Conservation (phyloP, 306 rosid genomes). For the Luffa aegyptiaca region DNA sequence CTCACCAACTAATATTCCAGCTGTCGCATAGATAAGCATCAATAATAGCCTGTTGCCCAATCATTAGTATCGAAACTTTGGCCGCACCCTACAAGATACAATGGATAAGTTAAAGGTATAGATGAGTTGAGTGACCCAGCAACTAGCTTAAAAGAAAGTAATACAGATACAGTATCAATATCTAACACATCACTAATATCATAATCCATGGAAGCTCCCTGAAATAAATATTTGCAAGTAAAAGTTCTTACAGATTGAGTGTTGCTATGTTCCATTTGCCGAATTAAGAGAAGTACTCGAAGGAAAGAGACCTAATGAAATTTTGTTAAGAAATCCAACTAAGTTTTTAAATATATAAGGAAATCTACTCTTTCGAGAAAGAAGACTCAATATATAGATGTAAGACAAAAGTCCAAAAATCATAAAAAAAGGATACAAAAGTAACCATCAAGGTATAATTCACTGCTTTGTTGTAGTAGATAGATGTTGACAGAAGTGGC, state of each 20-base stretch:
- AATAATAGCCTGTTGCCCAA: constrained; percentile 98
- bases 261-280: constrained; percentile 99
- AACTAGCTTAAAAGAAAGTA: background rate
- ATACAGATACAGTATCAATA: background rate
- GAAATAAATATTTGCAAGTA: constrained; percentile 1
- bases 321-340: constrained; percentile 40
- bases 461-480: constrained; percentile 92
- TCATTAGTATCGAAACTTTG: constrained; percentile 86
- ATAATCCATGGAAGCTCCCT: background rate
- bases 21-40: constrained; percentile 98
- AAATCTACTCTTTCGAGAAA: background rate
- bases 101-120: background rate
- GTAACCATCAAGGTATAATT: constrained; percentile 99
- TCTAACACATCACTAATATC: background rate
- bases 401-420: background rate
- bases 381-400: background rate
- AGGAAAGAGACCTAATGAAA: constrained; percentile 72
- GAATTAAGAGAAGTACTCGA: constrained; percentile 92
- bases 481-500: constrained; percentile 83
- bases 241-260: constrained; percentile 78
- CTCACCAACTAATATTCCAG: constrained; percentile 94
- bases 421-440: constrained; percentile 68
- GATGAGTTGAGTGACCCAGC: background rate
- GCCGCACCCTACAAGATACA: constrained; percentile 76
- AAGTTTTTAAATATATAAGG: constrained; percentile 14